phyloP scores from a whole-genome alignment of 2,329 filamentous ascomycete genomes.

The Fusarium phyllophilum region DNA sequence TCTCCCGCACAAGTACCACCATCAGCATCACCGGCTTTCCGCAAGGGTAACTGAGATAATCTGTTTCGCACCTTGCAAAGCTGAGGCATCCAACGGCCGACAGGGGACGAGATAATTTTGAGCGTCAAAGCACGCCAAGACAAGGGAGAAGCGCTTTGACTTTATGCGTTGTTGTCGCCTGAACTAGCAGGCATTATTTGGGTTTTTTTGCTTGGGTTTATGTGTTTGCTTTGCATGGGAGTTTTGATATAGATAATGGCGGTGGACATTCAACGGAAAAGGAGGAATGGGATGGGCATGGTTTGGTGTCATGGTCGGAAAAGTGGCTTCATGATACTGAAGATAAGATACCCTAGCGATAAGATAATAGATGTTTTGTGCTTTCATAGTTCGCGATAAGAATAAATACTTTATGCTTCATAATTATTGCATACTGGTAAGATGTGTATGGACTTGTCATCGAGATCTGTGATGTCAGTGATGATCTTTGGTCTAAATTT shows the following conservation, averaged over 20 bases:
- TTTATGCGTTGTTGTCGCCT: not conserved
- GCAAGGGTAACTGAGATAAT: conserved; percentile 17
- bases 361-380: not conserved
- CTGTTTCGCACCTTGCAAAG: not conserved
- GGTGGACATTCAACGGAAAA: not conserved
- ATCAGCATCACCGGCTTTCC: conserved; percentile 10
- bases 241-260: not conserved
- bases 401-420: too few relatives aligned
- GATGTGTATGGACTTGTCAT: not conserved
- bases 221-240: not conserved
- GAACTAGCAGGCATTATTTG: not conserved
- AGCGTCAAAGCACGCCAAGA: conserved; percentile 3
- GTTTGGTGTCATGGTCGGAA: conserved; percentile 11
- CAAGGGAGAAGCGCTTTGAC: conserved; percentile 15
- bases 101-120: conserved; percentile 5
- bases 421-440: not conserved
- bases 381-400: not conserved
- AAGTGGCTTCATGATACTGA: conserved; percentile 21
- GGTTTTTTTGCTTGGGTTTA: not conserved
- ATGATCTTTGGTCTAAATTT: not conserved
- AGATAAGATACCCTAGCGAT: conserved; percentile 22
- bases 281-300: not conserved
- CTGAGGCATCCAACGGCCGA: not conserved
- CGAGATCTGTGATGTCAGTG: not conserved
- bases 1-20: conserved; percentile 15